A percentile compares a stretch with the other conserved stretches of the same genome.
These are phyloP conservation scores for Cadophora gregata DNA, from an alignment of 2,329 filamentous ascomycete species.

Conservation along the genomic window DNA sequence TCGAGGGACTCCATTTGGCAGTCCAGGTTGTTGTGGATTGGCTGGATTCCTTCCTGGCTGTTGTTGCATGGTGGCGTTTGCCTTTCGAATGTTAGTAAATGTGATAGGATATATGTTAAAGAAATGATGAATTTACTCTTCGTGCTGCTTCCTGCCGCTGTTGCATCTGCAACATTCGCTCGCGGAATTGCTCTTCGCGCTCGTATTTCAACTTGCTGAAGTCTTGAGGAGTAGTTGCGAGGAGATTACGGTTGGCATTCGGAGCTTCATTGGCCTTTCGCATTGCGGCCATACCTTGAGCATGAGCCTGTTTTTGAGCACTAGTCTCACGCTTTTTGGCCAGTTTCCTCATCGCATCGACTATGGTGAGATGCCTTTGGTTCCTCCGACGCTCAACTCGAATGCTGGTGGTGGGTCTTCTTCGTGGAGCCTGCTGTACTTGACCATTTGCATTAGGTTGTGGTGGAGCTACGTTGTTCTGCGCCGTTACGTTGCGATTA, in stretches of 20 bases:
- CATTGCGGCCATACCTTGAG: slow-evolving; percentile 75
- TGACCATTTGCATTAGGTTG: slow-evolving; percentile 48
- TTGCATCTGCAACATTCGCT: slow-evolving; percentile 59
- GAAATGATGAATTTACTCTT: slow-evolving; percentile 53
- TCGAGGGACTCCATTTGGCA: slow-evolving; percentile 23
- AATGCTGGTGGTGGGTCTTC: slow-evolving; percentile 78
- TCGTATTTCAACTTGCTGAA: slow-evolving; percentile 91
- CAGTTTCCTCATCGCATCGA: slow-evolving; percentile 94
- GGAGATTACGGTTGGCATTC: slow-evolving; percentile 50
- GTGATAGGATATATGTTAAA: slow-evolving; percentile 23
- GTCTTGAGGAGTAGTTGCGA: slow-evolving; percentile 78
- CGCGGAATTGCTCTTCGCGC: slow-evolving; percentile 72
- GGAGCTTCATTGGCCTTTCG: slow-evolving; percentile 77
- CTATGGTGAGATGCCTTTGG: slow-evolving; percentile 83
- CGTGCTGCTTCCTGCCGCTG: slow-evolving; percentile 52
- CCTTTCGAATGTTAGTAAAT: slow-evolving; percentile 48
- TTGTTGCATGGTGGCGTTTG: slow-evolving; percentile 37
- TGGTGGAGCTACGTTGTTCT: slow-evolving; percentile 42
- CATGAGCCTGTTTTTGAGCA: slow-evolving; percentile 86
- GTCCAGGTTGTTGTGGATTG: slow-evolving; percentile 36
- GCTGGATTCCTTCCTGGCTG: slow-evolving; percentile 32
- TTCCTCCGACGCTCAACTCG: slow-evolving; percentile 87
- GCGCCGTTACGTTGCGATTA: slow-evolving; percentile 55
- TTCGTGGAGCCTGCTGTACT: slow-evolving; percentile 59
- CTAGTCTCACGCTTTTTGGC: slow-evolving; percentile 91